phyloP scores from a whole-genome alignment of 2,329 filamentous ascomycete species.

The Macrophomina pseudophaseolina region DNA sequence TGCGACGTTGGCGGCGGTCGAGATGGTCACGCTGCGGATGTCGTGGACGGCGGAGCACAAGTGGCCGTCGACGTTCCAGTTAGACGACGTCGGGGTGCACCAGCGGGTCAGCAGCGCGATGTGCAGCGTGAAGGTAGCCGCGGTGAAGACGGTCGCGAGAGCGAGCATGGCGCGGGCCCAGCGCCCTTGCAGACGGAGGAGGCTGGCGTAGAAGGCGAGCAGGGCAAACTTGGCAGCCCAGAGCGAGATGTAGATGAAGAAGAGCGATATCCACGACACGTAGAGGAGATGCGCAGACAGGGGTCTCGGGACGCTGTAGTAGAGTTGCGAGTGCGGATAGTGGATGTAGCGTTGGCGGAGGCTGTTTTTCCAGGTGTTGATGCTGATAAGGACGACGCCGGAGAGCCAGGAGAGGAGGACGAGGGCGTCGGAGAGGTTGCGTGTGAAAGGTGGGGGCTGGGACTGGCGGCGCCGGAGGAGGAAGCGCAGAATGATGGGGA shows the following conservation, averaged over 20 bases:
- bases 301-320: constrained; percentile 35
- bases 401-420: constrained; percentile 36
- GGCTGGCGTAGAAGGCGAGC: constrained; percentile 39
- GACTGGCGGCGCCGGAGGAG: constrained; percentile 32
- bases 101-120: constrained; percentile 39
- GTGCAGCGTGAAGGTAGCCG: constrained; percentile 37
- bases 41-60: constrained; percentile 35
- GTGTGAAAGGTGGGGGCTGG: constrained; percentile 4
- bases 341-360: constrained; percentile 35
- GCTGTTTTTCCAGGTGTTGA: constrained; percentile 40
- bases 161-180: constrained; percentile 31
- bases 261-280: constrained; percentile 39
- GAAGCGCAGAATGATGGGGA: constrained; percentile 37
- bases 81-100: constrained; percentile 34
- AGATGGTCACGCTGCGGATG: constrained; percentile 36
- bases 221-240: constrained; percentile 39
- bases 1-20: constrained; percentile 37
- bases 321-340: constrained; percentile 28
- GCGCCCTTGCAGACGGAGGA: constrained; percentile 35
- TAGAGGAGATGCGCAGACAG: constrained; percentile 38
- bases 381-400: constrained; percentile 33
- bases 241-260: constrained; percentile 40
- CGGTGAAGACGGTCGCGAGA: constrained; percentile 33
- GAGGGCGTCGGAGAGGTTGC: constrained; percentile 35
- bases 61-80: constrained; percentile 33